Conservation (phyloP, 1,284 basidiomycete species). For the Singerocomus inundabilis region DNA sequence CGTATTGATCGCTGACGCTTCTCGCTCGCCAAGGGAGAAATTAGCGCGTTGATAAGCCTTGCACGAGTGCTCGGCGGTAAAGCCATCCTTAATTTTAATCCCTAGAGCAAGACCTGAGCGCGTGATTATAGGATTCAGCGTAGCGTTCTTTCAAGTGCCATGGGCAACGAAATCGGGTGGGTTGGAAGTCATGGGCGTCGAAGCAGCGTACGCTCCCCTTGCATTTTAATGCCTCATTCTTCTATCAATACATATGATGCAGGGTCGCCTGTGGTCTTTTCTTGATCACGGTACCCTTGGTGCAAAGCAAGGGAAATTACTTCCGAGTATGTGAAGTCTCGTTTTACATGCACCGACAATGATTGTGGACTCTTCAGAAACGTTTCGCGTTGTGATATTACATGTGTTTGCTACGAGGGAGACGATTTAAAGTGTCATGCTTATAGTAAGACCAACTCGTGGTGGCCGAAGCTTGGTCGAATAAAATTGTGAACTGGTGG, state of each 20-base stretch:
- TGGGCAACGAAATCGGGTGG: conserved; percentile 51
- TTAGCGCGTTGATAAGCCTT: conserved; percentile 52
- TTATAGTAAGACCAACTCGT: not conserved
- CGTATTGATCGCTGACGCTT: not conserved
- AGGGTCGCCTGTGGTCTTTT: conserved; percentile 47
- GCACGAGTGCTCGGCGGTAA: conserved; percentile 46
- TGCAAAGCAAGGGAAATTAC: conserved; percentile 43
- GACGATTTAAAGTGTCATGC: not conserved
- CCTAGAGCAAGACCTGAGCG: not conserved
- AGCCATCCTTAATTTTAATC: not conserved
- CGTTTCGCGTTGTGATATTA: conserved; percentile 18
- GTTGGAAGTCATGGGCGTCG: conserved; percentile 47
- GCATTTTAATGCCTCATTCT: not conserved
- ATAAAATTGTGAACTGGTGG: not conserved
- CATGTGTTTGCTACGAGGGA: not conserved
- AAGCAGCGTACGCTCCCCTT: conserved; percentile 42
- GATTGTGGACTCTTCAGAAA: conserved; percentile 8
- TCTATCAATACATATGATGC: not conserved
- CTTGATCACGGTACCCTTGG: conserved; percentile 44
- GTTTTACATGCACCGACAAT: not conserved
- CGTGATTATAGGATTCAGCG: conserved; percentile 39
- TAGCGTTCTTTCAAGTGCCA: conserved; percentile 57
- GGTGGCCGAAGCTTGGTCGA: not conserved
- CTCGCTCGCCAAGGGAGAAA: conserved; percentile 41
- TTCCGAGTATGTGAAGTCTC: conserved; percentile 44